Evolutionary conservation across 2,329 filamentous ascomycete genomes (phyloP).

Genomic region (Lecanicillium sp.): DNA sequence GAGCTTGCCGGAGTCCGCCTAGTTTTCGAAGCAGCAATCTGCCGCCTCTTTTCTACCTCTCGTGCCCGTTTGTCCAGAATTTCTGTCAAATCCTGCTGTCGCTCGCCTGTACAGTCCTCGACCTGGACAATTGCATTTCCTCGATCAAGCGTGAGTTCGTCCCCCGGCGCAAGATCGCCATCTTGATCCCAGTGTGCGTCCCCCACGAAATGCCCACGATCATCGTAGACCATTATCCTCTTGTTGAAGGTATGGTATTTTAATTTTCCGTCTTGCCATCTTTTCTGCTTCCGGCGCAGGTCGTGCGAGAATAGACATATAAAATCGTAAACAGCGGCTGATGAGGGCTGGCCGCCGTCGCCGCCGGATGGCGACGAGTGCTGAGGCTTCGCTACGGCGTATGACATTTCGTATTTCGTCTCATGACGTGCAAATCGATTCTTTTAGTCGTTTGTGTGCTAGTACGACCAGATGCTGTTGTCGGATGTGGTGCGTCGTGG

Average conservation of each 20-base stretch:
- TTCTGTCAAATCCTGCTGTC: slow-evolving; percentile 69
- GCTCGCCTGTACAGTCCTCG: slow-evolving; percentile 61
- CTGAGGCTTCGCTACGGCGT: slow-evolving; percentile 8
- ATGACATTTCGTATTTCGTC: slow-evolving; percentile 4
- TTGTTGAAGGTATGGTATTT: slow-evolving; percentile 89
- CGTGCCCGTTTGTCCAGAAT: slow-evolving; percentile 62
- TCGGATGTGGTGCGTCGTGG: too few species aligned
- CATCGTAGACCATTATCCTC: slow-evolving; percentile 83
- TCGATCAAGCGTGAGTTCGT: slow-evolving; percentile 72
- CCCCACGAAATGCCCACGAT: slow-evolving; percentile 69
- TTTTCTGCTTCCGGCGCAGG: slow-evolving; percentile 75
- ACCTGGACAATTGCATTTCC: slow-evolving; percentile 74
- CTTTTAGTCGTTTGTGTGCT: too few species aligned
- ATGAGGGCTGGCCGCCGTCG: slow-evolving; percentile 32
- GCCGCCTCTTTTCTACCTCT: slow-evolving; percentile 42
- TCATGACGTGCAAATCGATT: neutral
- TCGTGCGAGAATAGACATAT: slow-evolving; percentile 84
- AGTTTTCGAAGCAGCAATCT: slow-evolving; percentile 31
- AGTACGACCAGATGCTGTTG: too few species aligned
- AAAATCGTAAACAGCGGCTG: slow-evolving; percentile 72
- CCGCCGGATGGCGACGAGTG: neutral
- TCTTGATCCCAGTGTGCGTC: slow-evolving; percentile 73
- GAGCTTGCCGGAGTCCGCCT: slow-evolving; percentile 11
- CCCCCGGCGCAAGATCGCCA: slow-evolving; percentile 65
- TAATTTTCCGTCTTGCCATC: slow-evolving; percentile 87